These are phyloP conservation scores for Magnolia officinalis DNA, from an alignment of 164 flowering plant species.

Conservation along the genomic window DNA sequence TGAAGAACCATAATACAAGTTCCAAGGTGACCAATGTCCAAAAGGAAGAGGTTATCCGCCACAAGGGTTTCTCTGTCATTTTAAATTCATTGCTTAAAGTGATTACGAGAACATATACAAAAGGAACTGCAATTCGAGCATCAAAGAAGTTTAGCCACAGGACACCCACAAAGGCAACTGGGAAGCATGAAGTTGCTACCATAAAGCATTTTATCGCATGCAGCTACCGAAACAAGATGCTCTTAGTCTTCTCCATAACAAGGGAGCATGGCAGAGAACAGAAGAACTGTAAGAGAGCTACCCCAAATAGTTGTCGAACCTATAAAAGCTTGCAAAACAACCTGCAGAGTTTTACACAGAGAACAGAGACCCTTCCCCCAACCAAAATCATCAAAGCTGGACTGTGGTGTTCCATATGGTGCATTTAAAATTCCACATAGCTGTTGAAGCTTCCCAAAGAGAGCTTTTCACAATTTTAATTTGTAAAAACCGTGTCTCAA, in stretches of 20 bases:
- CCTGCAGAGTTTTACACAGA: constrained; percentile 14
- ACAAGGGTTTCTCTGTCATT: neutral
- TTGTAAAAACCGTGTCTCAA: constrained; percentile 26
- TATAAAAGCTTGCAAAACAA: constrained; percentile 8
- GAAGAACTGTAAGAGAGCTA: neutral
- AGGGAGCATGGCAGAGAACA: neutral
- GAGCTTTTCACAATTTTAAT: constrained; percentile 23
- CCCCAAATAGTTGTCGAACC: constrained; percentile 6
- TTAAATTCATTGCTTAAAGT: neutral
- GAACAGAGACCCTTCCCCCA: constrained; percentile 13
- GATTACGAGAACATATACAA: neutral
- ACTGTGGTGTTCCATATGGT: constrained; percentile 1
- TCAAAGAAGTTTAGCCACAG: neutral
- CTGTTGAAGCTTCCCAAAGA: constrained; percentile 22
- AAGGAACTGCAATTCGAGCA: neutral
- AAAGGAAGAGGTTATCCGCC: neutral
- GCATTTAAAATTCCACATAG: neutral
- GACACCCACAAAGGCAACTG: neutral
- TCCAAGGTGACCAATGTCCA: neutral
- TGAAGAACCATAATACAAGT: neutral
- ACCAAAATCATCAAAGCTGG: constrained; percentile 13
- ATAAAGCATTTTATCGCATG: neutral
- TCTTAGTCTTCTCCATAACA: neutral
- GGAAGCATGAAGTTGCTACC: neutral
- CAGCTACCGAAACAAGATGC: neutral